Base-by-base conservation (phyloP, 2,329 filamentous ascomycete genomes). In the Byssochlamys sp. region DNA sequence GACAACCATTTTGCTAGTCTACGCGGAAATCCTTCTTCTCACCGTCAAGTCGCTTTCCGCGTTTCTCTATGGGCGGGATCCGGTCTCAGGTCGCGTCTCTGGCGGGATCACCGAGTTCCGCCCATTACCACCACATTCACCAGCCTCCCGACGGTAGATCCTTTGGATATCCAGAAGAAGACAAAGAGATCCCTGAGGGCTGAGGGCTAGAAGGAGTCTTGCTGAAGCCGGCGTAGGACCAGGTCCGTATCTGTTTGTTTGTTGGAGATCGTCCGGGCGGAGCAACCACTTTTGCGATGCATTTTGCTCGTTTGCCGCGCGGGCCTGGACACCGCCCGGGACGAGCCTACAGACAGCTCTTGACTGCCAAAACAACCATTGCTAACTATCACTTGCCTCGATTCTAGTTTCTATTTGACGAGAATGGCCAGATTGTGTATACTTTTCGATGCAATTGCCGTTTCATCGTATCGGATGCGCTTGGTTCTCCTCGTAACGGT, bases 1-100 rank as follows among this genome's bases (percentile, higher is more conserved):
- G 57, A 87, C 65, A 11, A 67, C 68, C 76, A 78, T 78, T 19
- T 55, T 69, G 57, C 12, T 54, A 35, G 48, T 31, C 28, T 57
- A 48, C 24, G 28, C 39, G 7, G 14, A 45, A 24, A n/a, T 9
- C 54, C 31, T 56, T 55, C 26, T 56, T 39, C 35, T 52, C 39
- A 52, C 14, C 19, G 56, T 52, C 31, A 53, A 52, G 48, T 48
- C 29, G 28, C n/a, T 35, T 29, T 52, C 28, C 19, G 55, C 27
- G 56, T 56, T 58, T 25, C 53, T 56, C 49, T 51, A 28, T 24
- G 25, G 24, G 49, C 49, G 27, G 27, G 49, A 51, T 51, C 25
- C 27, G 19, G 49, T 28, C 49, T 51, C 25, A 51, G 12, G 49
- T 51, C 49, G 49, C 49, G 49, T 51, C 49, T 26, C 49, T 51